Evolutionary conservation across 1,139 yeast genomes (phyloP).

Genomic region (Candida sp.): DNA sequence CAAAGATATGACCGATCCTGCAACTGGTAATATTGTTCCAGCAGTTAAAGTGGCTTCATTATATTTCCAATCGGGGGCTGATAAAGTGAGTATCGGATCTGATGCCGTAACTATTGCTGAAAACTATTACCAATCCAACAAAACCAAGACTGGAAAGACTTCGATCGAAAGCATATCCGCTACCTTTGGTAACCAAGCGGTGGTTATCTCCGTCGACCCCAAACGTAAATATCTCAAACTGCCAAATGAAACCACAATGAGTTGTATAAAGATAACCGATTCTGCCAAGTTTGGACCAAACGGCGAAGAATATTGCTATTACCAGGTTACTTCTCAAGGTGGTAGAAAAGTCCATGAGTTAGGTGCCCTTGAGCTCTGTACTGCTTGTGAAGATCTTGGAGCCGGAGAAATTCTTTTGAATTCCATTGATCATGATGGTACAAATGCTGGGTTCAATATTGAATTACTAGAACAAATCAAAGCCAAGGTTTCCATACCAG

Average conservation of each 20-base stretch:
- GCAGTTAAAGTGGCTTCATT: slow-evolving; percentile 89
- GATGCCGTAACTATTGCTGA: slow-evolving; percentile 95
- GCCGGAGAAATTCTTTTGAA: slow-evolving; percentile 93
- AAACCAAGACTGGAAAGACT: slow-evolving; percentile 61
- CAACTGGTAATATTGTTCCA: slow-evolving; percentile 62
- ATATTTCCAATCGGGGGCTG: slow-evolving; percentile 95
- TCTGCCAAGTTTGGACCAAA: slow-evolving; percentile 68
- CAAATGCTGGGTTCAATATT: slow-evolving; percentile 87
- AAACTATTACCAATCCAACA: slow-evolving; percentile 58
- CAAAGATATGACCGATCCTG: slow-evolving; percentile 83
- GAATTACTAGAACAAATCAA: slow-evolving; percentile 81
- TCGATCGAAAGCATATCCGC: slow-evolving; percentile 91
- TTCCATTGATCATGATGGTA: slow-evolving; percentile 95
- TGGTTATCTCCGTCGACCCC: slow-evolving; percentile 95
- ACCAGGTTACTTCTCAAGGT: slow-evolving; percentile 94
- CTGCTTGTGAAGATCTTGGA: slow-evolving; percentile 90
- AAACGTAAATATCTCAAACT: slow-evolving; percentile 70
- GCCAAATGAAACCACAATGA: slow-evolving; percentile 60
- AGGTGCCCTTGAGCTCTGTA: slow-evolving; percentile 87
- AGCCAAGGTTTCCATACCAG: slow-evolving; percentile 76
- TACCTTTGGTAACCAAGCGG: slow-evolving; percentile 95
- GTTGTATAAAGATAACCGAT: slow-evolving; percentile 41
- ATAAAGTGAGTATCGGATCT: slow-evolving; percentile 95
- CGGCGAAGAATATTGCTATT: slow-evolving; percentile 87
- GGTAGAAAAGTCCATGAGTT: slow-evolving; percentile 88